Conservation (phyloP, 306 rosid species). For the apple (Malus domestica) region DNA sequence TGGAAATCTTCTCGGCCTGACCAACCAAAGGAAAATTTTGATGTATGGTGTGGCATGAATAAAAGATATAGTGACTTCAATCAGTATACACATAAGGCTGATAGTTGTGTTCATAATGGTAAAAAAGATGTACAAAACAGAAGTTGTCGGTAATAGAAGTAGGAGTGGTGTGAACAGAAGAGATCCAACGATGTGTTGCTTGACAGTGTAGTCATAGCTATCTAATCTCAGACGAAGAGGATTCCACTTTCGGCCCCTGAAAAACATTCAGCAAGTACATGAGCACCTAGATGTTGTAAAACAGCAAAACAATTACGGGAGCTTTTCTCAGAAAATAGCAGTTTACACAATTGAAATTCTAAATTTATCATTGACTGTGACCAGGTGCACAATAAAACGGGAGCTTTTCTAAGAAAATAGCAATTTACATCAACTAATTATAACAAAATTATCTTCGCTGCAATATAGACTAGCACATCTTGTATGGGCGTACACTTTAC, state of each 20-base stretch:
- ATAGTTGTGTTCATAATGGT: conserved; percentile 58
- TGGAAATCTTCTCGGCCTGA: conserved; percentile 63
- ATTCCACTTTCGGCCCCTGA: conserved; percentile 94
- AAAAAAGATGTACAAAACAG: conserved; percentile 86
- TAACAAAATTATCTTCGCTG: neutral
- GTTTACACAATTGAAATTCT: neutral
- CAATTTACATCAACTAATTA: neutral
- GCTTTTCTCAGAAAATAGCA: no score
- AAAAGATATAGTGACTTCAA: conserved; percentile 56
- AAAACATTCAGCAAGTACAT: conserved; percentile 21
- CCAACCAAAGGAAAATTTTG: conserved; percentile 68
- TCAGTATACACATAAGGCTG: conserved; percentile 51
- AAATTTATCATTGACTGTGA: neutral
- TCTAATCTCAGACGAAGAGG: conserved; percentile 92
- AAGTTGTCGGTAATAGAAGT: conserved; percentile 82
- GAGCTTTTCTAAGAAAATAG: neutral
- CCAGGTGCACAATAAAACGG: neutral
- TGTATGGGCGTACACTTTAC: neutral
- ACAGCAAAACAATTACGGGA: neutral
- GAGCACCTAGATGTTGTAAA: conserved; percentile 3
- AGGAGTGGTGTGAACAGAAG: conserved; percentile 72
- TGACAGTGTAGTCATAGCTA: conserved; percentile 85
- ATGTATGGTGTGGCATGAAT: conserved; percentile 82
- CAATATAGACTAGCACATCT: neutral
- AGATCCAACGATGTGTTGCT: conserved; percentile 88